Evolutionary conservation across 2,329 filamentous ascomycete species (phyloP), one percentile per base, ranked within the genome.

Genomic region (Magnaporthiopsis rhizophila): DNA sequence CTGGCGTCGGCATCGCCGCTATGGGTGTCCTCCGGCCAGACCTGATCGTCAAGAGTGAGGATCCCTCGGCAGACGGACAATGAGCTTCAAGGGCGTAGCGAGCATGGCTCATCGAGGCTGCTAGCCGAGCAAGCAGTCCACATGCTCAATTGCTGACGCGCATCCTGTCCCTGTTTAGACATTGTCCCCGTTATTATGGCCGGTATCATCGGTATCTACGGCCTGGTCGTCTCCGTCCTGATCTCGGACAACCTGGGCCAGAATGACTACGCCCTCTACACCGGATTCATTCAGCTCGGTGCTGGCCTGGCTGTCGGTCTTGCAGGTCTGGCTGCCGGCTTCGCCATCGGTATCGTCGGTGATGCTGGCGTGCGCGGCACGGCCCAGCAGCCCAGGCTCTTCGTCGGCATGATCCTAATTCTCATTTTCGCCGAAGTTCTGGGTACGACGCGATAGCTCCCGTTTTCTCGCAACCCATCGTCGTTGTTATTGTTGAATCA

Each of bases 101-200:
- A n/a, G 21, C 45, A 21, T 5, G 45, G 24, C 45, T 24, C 38
- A 18, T 38, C 15, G 36, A 45, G 38, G 6, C 38, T 18, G 38
- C 11, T 18, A 12, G 38, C 15, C 18, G 15, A 45, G 15, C 34
- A 9, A 45, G 34, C 34, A 45, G 4, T 45, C 45, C 45, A 24
- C 7, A 53, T n/a, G 26, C n/a, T 15, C 11, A 45, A 9, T 34
- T 62, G 38, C 38, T 62, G 60, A 62, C 60, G 5, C 34, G 34
- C 8, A 3, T n/a, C 11, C 21, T 5, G 8, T 21, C 28, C 30
- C 1, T 13, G 15, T 56, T 13, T 50, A 98, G 94, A 97, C 86
- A 97, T 98, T 79, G 94, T 98, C 69, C 95, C 95, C 77, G 95
- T 98, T 80, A 97, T 99, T 88, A 99, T 99, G 95, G 95, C 95